phyloP scores from a whole-genome alignment of 2,329 filamentous ascomycete species.

The Sclerotinia trifoliorum region DNA sequence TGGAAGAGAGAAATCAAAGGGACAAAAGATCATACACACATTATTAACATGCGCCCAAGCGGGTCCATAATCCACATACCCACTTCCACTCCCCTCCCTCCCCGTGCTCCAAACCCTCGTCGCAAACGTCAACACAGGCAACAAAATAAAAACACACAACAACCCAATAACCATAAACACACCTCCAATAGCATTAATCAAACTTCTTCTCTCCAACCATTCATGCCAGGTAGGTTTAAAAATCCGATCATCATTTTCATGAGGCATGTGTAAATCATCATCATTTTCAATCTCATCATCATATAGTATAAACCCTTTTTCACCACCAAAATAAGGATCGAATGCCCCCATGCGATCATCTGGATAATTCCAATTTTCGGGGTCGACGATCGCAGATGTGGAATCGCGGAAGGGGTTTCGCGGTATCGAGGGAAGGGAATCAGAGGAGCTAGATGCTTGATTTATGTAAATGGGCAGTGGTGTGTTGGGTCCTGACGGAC shows the following conservation, averaged over 20 bases:
- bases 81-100: background rate
- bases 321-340: slow-evolving; percentile 44
- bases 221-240: slow-evolving; percentile 46
- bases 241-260: slow-evolving; percentile 47
- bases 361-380: slow-evolving; percentile 44
- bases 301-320: slow-evolving; percentile 45
- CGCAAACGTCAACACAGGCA: slow-evolving; percentile 50
- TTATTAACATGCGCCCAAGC: slow-evolving; percentile 50
- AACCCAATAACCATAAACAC: slow-evolving; percentile 49
- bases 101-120: slow-evolving; percentile 25
- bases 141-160: slow-evolving; percentile 49
- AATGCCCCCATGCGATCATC: slow-evolving; percentile 50
- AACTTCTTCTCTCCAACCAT: slow-evolving; percentile 46
- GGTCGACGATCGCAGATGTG: slow-evolving; percentile 31
- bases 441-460: slow-evolving; percentile 23
- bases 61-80: slow-evolving; percentile 27
- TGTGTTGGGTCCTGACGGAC: background rate
- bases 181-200: slow-evolving; percentile 42
- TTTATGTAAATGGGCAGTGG: background rate
- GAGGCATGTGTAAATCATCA: slow-evolving; percentile 54
- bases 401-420: slow-evolving; percentile 32
- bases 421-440: slow-evolving; percentile 6
- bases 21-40: slow-evolving; percentile 5
- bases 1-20: background rate
- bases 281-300: slow-evolving; percentile 52